Percentiles rank a stretch among this genome's conserved stretches.
Conservation (phyloP, 164 flowering plant genomes). For the Umbilicus rupestris region DNA sequence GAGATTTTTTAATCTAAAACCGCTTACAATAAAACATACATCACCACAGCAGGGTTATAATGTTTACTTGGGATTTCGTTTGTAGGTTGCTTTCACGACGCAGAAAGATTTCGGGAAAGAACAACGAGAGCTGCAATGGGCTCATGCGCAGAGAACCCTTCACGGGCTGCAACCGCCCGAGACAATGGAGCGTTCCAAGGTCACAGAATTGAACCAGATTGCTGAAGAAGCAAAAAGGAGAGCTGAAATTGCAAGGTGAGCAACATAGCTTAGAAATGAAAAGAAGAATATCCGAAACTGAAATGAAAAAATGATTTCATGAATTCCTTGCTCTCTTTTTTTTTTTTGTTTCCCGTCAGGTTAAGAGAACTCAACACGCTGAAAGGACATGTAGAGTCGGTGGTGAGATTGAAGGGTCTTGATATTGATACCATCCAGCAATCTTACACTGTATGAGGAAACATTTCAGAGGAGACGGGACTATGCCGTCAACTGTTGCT, state of each 20-base stretch:
- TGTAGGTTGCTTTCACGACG: slow-evolving; percentile 72
- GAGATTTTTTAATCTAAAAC: slow-evolving; percentile 4
- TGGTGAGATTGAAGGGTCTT: slow-evolving; percentile 3
- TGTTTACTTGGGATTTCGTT: slow-evolving; percentile 8
- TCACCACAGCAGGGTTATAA: not conserved
- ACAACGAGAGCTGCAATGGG: slow-evolving; percentile 78
- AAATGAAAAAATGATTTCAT: not conserved
- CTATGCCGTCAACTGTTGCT: not conserved
- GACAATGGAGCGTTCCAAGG: slow-evolving; percentile 50
- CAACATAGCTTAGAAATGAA: not conserved
- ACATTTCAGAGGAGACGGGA: not conserved
- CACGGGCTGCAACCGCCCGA: slow-evolving; percentile 87
- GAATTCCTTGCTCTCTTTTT: not conserved
- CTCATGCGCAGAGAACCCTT: slow-evolving; percentile 70
- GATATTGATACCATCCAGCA: slow-evolving; percentile 4
- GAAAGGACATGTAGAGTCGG: slow-evolving; percentile 3
- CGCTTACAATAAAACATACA: not conserved
- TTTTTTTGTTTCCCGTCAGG: not conserved
- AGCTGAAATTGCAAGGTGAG: slow-evolving; percentile 92
- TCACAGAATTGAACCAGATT: slow-evolving; percentile 78
- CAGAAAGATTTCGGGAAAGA: slow-evolving; percentile 88
- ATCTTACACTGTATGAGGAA: slow-evolving; percentile 3
- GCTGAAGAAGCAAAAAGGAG: slow-evolving; percentile 96
- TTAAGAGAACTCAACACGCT: not conserved
- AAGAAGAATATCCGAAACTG: not conserved